These are phyloP conservation scores for Fusarium illudens DNA, from an alignment of 2,329 filamentous ascomycete genomes.

Conservation along the genomic window DNA sequence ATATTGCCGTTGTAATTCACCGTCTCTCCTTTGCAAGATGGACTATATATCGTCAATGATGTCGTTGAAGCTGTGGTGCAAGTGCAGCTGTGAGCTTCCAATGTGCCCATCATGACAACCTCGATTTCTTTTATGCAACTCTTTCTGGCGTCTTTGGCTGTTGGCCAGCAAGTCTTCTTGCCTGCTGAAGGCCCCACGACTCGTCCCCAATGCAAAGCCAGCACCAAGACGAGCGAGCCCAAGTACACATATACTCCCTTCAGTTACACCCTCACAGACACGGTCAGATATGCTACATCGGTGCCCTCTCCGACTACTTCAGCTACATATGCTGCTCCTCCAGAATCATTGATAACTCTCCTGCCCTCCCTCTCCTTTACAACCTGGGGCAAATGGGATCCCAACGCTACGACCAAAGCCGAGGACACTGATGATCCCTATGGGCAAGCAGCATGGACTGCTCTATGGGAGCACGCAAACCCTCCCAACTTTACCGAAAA, in stretches of 20 bases:
- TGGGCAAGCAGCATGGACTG: conserved; percentile 45
- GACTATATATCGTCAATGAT: conserved; percentile 10
- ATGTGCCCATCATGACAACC: conserved; percentile 19
- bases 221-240: conserved; percentile 31
- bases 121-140: conserved; percentile 25
- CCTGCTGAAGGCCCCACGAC: conserved; percentile 40
- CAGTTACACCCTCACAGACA: conserved; percentile 45
- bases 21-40: background rate
- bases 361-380: conserved; percentile 44
- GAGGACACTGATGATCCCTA: conserved; percentile 44
- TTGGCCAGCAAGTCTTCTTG: conserved; percentile 42
- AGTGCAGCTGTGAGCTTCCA: background rate
- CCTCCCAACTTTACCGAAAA: conserved; percentile 48
- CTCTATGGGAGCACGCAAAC: conserved; percentile 46
- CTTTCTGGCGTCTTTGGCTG: conserved; percentile 31
- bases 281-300: conserved; percentile 46
- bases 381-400: conserved; percentile 49
- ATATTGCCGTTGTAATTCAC: background rate
- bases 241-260: conserved; percentile 43
- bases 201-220: conserved; percentile 40
- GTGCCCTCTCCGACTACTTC: conserved; percentile 44
- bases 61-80: background rate
- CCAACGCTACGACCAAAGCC: conserved; percentile 40
- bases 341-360: conserved; percentile 39
- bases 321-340: conserved; percentile 43